These are phyloP conservation scores for Diospyros lotus DNA, from an alignment of 148 eudicot genomes.

Conservation along the genomic window DNA sequence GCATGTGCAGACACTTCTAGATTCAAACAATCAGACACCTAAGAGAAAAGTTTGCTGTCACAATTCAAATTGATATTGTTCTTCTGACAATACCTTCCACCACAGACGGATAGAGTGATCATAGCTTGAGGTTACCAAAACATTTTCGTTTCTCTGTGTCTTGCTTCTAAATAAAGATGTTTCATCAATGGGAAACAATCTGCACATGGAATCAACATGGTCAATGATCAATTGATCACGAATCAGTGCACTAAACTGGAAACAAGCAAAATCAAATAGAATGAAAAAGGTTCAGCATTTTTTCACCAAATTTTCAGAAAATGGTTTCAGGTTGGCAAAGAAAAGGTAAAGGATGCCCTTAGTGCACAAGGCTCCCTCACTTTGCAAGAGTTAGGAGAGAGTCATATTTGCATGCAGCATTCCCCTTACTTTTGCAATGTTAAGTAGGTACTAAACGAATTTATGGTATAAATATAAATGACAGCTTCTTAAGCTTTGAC, in stretches of 20 bases:
- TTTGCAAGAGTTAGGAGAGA: no score
- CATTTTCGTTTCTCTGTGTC: slow-evolving; percentile 34
- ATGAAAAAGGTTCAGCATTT: background rate
- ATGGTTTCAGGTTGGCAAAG: background rate
- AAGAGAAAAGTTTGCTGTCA: background rate
- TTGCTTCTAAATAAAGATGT: slow-evolving; percentile 36
- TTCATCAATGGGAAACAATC: slow-evolving; percentile 48
- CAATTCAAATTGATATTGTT: background rate
- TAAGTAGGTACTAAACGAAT: no score
- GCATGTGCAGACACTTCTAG: background rate
- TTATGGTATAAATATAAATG: no score
- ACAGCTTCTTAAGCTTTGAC: no score
- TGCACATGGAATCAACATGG: slow-evolving; percentile 25
- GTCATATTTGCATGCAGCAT: no score
- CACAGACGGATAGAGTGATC: slow-evolving; percentile 73
- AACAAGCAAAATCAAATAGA: background rate
- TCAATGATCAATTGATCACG: background rate
- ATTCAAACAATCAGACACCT: background rate
- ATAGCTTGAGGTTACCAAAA: slow-evolving; percentile 64
- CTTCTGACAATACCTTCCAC: slow-evolving; percentile 55
- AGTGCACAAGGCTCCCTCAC: no score
- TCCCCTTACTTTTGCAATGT: no score
- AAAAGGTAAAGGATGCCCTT: no score
- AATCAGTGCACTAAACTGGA: background rate
- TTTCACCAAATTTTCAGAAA: background rate